Evolutionary conservation across 225 moss, liverwort and hornwort species (phyloP).

Genomic region (Lunularia cruciata): DNA sequence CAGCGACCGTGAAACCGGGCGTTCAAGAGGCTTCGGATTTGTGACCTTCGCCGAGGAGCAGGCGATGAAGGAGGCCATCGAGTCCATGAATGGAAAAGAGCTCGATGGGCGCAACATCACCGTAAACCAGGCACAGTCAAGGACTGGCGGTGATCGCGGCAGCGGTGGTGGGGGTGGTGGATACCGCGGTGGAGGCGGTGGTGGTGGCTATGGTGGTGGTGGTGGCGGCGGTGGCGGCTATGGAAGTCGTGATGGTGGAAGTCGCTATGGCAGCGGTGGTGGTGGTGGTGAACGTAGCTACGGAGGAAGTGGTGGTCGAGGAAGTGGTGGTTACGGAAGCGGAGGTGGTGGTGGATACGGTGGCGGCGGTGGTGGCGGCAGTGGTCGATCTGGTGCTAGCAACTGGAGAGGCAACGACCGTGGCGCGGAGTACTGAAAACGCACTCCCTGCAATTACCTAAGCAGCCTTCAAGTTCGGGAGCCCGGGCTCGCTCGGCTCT

Average conservation of each 20-base stretch:
- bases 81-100: conserved; percentile 67
- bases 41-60: conserved; percentile 52
- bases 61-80: conserved; percentile 56
- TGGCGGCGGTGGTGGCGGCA: conserved; percentile 20
- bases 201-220: conserved; percentile 26
- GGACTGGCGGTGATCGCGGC: conserved; percentile 45
- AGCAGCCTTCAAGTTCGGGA: conserved; percentile 1
- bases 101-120: conserved; percentile 65
- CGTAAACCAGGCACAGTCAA: conserved; percentile 71
- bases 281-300: conserved; percentile 17
- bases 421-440: not conserved
- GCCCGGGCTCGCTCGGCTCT: not conserved
- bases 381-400: conserved; percentile 28
- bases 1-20: conserved; percentile 66
- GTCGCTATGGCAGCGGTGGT: conserved; percentile 14
- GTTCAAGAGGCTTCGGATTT: conserved; percentile 78
- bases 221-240: conserved; percentile 24
- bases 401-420: conserved; percentile 26
- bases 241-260: conserved; percentile 7
- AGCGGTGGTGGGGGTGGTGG: conserved; percentile 5
- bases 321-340: conserved; percentile 24
- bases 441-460: too few species aligned
- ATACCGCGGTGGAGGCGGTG: conserved; percentile 22
- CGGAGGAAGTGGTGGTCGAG: conserved; percentile 8
- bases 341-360: conserved; percentile 27